These are phyloP conservation scores for Neurospora terricola DNA, from an alignment of 495 filamentous ascomycete species.

Conservation along the genomic window DNA sequence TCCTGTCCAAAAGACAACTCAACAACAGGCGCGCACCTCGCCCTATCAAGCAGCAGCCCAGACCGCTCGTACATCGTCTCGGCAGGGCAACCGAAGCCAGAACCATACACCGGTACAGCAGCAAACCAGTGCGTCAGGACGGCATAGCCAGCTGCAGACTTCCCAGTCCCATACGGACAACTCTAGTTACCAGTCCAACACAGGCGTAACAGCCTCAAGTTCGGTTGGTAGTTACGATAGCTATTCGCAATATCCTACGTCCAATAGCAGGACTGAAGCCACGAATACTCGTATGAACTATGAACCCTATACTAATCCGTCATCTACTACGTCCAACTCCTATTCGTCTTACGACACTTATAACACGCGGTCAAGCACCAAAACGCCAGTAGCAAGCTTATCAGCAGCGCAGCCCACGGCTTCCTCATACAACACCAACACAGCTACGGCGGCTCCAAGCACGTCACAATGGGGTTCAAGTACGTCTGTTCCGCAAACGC, in stretches of 20 bases:
- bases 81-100: conserved; percentile 14
- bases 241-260: conserved; percentile 12
- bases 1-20: neutral
- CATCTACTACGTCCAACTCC: conserved; percentile 7
- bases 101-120: conserved; percentile 13
- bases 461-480: conserved; percentile 16
- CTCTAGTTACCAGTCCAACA: conserved; percentile 2
- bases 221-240: conserved; percentile 10
- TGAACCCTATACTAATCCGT: conserved; percentile 14
- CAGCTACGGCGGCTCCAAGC: conserved; percentile 6
- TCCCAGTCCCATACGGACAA: conserved; percentile 5
- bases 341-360: conserved; percentile 19
- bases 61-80: conserved; percentile 12
- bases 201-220: conserved; percentile 4
- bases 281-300: conserved; percentile 13
- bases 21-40: conserved; percentile 7
- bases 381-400: conserved; percentile 6
- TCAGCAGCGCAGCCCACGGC: conserved; percentile 12
- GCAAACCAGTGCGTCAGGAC: conserved; percentile 2
- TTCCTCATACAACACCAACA: conserved; percentile 14
- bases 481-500: conserved; percentile 6
- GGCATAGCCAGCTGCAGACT: conserved; percentile 1
- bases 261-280: conserved; percentile 7
- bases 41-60: conserved; percentile 12
- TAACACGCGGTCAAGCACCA: conserved; percentile 6